Conservation (phyloP, 2,329 filamentous ascomycete species). For the Alternaria hordeiaustralica region DNA sequence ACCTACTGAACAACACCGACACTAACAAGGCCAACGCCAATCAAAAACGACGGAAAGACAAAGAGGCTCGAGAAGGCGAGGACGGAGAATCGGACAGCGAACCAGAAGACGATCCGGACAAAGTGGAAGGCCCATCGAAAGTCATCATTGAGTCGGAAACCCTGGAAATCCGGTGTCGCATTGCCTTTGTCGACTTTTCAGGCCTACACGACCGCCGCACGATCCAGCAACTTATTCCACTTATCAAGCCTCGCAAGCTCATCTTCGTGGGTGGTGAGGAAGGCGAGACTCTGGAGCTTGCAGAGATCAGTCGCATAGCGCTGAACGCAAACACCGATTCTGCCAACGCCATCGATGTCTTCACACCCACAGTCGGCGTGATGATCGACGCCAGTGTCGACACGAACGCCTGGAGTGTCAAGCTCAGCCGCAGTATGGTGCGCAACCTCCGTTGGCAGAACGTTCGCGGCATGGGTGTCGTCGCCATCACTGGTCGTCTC, state of each 20-base stretch:
- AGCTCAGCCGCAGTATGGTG: slow-evolving; percentile 82
- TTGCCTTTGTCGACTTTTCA: slow-evolving; percentile 90
- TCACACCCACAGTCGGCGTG: slow-evolving; percentile 77
- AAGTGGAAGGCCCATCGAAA: slow-evolving; percentile 74
- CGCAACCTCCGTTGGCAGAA: slow-evolving; percentile 94
- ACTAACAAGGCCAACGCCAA: slow-evolving; percentile 49
- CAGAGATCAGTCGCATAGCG: slow-evolving; percentile 78
- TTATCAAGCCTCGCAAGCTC: slow-evolving; percentile 92
- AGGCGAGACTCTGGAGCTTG: slow-evolving; percentile 76
- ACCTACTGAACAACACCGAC: slow-evolving; percentile 57
- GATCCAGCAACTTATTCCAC: slow-evolving; percentile 90
- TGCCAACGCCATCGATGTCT: slow-evolving; percentile 67
- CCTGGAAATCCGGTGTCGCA: slow-evolving; percentile 72
- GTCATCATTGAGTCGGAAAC: slow-evolving; percentile 69
- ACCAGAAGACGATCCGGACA: slow-evolving; percentile 59
- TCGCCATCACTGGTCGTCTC: slow-evolving; percentile 83
- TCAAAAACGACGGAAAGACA: slow-evolving; percentile 66
- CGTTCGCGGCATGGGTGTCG: slow-evolving; percentile 85
- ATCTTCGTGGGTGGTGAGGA: slow-evolving; percentile 85
- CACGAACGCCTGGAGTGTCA: slow-evolving; percentile 96
- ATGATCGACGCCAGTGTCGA: slow-evolving; percentile 91
- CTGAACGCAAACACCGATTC: slow-evolving; percentile 57
- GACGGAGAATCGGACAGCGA: slow-evolving; percentile 54
- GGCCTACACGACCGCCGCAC: slow-evolving; percentile 93
- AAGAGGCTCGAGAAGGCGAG: slow-evolving; percentile 33